phyloP scores from a whole-genome alignment of 2,329 filamentous ascomycete species.

The Colletotrichum incanum region DNA sequence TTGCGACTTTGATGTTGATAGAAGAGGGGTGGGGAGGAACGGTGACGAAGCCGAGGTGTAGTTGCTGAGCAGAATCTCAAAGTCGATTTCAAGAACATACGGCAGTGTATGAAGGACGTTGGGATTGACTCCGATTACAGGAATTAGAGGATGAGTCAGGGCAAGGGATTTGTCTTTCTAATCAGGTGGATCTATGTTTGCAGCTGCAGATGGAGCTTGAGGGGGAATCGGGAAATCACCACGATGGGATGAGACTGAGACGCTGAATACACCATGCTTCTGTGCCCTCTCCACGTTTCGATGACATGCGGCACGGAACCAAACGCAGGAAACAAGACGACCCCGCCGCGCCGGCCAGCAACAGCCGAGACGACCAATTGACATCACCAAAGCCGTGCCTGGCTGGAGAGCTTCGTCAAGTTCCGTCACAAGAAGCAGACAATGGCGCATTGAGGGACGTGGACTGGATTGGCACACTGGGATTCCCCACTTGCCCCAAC shows the following conservation, averaged over 20 bases:
- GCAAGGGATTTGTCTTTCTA: conserved; percentile 22
- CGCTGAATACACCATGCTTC: background rate
- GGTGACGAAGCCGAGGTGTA: conserved; percentile 27
- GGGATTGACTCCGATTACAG: background rate
- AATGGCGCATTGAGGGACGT: conserved; percentile 3
- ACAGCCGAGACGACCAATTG: conserved; percentile 17
- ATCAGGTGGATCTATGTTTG: conserved; percentile 14
- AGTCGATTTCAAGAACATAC: conserved; percentile 9
- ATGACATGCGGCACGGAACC: conserved; percentile 16
- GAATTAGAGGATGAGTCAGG: background rate
- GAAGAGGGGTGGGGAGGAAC: conserved; percentile 3
- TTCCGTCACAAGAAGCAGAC: background rate
- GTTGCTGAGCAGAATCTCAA: conserved; percentile 18
- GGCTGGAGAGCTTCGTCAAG: conserved; percentile 1
- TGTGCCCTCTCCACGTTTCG: conserved; percentile 3
- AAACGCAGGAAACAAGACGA: background rate
- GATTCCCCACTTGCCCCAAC: conserved; percentile 18
- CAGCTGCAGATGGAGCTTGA: conserved; percentile 10
- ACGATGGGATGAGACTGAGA: conserved; percentile 24
- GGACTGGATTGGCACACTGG: no score
- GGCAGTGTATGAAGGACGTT: background rate
- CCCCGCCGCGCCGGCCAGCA: conserved; percentile 15
- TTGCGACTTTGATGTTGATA: conserved; percentile 26
- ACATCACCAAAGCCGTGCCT: conserved; percentile 6
- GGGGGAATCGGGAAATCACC: background rate